Conservation (phyloP, 75 land plant species). For the Larix kaempferi region DNA sequence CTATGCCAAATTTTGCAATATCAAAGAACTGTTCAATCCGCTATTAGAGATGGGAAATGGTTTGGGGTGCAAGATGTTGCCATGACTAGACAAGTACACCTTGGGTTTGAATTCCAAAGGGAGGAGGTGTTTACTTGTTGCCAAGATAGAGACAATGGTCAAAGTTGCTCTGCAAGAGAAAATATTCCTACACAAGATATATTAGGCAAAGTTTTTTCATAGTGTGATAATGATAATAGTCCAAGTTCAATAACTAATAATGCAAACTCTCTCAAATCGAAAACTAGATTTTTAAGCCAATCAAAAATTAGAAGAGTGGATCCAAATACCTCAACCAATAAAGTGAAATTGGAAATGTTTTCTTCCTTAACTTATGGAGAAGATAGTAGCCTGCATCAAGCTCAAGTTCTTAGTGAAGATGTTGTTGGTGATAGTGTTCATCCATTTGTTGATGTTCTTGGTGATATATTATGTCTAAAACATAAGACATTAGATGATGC, state of each 20-base stretch:
- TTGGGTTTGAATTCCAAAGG: not conserved
- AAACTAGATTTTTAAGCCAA: slow-evolving; percentile 20
- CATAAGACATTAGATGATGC: too few relatives aligned
- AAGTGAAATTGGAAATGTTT: not conserved
- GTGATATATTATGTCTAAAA: too few relatives aligned
- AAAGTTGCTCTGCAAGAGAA: not conserved
- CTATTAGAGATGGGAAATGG: not conserved
- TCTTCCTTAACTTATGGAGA: not conserved
- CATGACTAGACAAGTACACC: not conserved
- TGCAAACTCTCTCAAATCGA: slow-evolving; percentile 28
- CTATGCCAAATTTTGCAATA: not conserved
- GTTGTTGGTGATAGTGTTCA: not conserved
- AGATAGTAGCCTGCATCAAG: not conserved
- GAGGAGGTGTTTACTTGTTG: not conserved
- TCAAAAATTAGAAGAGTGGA: slow-evolving; percentile 24
- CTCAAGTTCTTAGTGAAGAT: not conserved
- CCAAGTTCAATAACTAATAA: slow-evolving; percentile 43
- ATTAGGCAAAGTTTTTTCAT: not conserved
- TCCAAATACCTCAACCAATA: slow-evolving; percentile 20
- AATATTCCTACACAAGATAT: not conserved
- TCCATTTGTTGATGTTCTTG: too few relatives aligned
- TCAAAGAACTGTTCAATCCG: not conserved
- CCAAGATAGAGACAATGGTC: not conserved
- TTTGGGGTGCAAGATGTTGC: not conserved
- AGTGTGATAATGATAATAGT: slow-evolving; percentile 21